Evolutionary conservation across 148 eudicot genomes (phyloP).

Genomic region (Simmondsia chinensis): DNA sequence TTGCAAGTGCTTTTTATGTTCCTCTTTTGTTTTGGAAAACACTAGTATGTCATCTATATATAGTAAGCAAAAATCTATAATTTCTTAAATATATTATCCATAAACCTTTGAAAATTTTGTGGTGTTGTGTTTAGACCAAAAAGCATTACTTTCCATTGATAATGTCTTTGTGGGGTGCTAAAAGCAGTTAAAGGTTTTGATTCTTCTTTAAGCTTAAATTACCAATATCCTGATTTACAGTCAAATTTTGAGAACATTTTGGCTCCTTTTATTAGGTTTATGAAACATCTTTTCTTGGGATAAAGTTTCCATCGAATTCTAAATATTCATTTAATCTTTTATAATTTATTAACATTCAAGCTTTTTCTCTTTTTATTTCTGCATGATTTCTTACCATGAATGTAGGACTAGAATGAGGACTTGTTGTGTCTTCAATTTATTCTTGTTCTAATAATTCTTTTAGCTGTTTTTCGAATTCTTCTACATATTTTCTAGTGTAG

Average conservation of each 20-base stretch:
- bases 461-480: background rate
- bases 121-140: background rate
- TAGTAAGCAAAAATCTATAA: background rate
- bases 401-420: no score
- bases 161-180: background rate
- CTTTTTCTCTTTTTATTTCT: no score
- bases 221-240: background rate
- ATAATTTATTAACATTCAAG: no score
- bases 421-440: background rate
- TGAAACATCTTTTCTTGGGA: no score
- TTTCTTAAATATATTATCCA: background rate
- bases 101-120: background rate
- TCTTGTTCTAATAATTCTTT: background rate
- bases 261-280: no score
- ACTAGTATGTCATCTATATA: background rate
- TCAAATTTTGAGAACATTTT: no score
- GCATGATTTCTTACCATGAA: no score
- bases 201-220: background rate
- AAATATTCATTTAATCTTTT: no score
- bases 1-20: background rate
- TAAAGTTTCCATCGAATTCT: no score
- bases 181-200: background rate
- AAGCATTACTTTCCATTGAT: background rate
- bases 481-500: background rate
- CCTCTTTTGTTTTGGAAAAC: background rate